Evolutionary conservation across 1,139 yeast species (phyloP), one percentile per base, ranked within the genome.

Genomic region (Saccharomycopsis crataegensis): DNA sequence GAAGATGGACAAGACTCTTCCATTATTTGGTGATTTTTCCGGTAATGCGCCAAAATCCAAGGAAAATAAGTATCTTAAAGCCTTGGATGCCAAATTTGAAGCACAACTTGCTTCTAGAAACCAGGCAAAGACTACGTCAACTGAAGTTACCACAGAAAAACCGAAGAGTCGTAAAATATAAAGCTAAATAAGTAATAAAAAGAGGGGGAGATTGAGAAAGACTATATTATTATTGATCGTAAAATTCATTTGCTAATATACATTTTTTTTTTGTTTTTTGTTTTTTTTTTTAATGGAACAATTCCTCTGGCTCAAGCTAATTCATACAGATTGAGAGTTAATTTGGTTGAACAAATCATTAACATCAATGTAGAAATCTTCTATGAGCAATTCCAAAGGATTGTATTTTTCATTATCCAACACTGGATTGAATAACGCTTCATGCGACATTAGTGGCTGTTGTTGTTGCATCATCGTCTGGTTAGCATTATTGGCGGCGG

Each of bases 331-430:
- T 40, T 40, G 5, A 40, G 43, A 40, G 17, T 43, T 43, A 5
- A 43, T 16, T 12, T 43, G 46, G 16, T 45, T 46, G 12, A 54
- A 47, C 17, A 54, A 36, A 11, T 51, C 57, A 16, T 51, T 50
- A 38, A 54, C 48, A 47, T 54, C 55, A 46, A 54, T 54, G 37
- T 54, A 48, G 32, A 54, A 54, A 11, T 54, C 57, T n/a, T 51
- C 52, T 11, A 17, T 22, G 14, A 49, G 42, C 43, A 54, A 36
- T 34, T 54, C 45, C 50, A 54, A 49, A 2, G 57, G 55, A 37
- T 52, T 46, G 38, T 51, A 54, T 16, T 46, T 40, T 16, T 40
- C 44, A 33, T 33, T 22, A 22, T n/a, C 14, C 28, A 22, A 22
- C 28, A 22, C 28, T 22, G 28, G 28, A 22, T 22, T 22, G 4